Evolutionary conservation across 352 stramenopile species (phyloP).

Genomic region (Globisporangium nodosum): DNA sequence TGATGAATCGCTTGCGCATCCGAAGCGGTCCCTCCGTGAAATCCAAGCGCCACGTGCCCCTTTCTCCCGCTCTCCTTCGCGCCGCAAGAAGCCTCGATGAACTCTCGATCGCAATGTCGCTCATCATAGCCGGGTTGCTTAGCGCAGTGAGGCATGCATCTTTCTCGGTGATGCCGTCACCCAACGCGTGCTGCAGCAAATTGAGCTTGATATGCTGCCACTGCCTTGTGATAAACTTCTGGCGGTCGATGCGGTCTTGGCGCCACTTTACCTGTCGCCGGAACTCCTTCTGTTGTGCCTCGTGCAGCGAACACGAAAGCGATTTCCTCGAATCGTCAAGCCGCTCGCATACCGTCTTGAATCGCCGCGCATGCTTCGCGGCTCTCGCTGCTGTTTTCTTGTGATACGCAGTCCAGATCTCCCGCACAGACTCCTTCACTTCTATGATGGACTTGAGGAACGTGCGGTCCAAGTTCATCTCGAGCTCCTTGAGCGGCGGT

Average conservation of each 20-base stretch:
- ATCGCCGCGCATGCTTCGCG: slow-evolving; percentile 39
- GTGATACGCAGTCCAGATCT: slow-evolving; percentile 41
- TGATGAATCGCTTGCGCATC: slow-evolving; percentile 55
- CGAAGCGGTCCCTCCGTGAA: slow-evolving; percentile 61
- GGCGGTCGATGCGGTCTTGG: slow-evolving; percentile 55
- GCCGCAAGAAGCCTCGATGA: not conserved
- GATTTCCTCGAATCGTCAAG: slow-evolving; percentile 25
- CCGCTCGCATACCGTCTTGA: slow-evolving; percentile 38
- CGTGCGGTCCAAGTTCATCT: slow-evolving; percentile 50
- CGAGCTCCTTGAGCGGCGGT: slow-evolving; percentile 55
- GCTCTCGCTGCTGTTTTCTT: slow-evolving; percentile 27
- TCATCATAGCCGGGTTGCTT: slow-evolving; percentile 7
- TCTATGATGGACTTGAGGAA: slow-evolving; percentile 52
- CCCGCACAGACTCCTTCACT: slow-evolving; percentile 45
- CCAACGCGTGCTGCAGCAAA: slow-evolving; percentile 22
- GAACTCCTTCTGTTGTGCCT: slow-evolving; percentile 44
- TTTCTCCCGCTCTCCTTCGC: not conserved
- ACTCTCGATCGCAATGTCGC: not conserved
- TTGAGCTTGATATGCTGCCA: slow-evolving; percentile 35
- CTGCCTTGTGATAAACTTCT: slow-evolving; percentile 58
- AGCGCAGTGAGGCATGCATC: not conserved
- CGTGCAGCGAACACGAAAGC: slow-evolving; percentile 30
- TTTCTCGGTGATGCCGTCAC: slow-evolving; percentile 5
- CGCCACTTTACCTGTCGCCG: slow-evolving; percentile 55
- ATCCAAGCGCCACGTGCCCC: slow-evolving; percentile 35